Evolutionary conservation across 106 monocot species (phyloP).

Genomic region (Cymbidium sinense): DNA sequence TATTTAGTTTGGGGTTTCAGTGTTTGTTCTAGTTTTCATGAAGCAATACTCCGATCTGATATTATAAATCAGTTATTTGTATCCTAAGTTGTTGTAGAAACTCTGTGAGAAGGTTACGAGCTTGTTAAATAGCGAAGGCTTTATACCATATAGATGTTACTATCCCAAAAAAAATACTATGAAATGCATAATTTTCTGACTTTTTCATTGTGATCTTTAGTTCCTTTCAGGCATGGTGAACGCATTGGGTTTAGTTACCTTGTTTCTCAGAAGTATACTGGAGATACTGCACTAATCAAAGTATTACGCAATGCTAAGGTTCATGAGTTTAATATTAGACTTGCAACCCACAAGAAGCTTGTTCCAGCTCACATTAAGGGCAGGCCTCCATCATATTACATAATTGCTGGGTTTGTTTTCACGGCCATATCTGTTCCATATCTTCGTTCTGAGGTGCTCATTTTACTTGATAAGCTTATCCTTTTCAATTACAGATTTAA

Average conservation of each 20-base stretch:
- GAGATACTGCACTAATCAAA: conserved; percentile 66
- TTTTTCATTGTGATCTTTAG: conserved; percentile 24
- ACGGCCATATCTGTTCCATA: conserved; percentile 86
- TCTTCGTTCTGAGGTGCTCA: conserved; percentile 90
- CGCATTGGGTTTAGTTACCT: conserved; percentile 97
- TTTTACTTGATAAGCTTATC: conserved; percentile 9
- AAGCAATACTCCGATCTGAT: background rate
- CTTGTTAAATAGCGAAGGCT: background rate
- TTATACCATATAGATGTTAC: background rate
- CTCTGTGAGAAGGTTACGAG: background rate
- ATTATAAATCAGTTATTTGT: background rate
- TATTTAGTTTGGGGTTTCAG: background rate
- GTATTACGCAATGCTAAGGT: conserved; percentile 65
- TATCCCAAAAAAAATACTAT: background rate
- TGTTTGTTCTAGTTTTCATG: background rate
- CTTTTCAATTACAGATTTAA: background rate
- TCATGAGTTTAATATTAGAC: conserved; percentile 59
- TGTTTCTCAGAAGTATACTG: conserved; percentile 98
- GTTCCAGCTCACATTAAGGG: conserved; percentile 87
- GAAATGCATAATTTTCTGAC: background rate
- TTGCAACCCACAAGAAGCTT: conserved; percentile 68
- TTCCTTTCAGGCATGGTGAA: conserved; percentile 99
- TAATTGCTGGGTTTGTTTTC: conserved; percentile 97
- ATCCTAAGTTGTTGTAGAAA: background rate
- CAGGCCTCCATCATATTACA: conserved; percentile 91